These are phyloP conservation scores for Azolla pinnata DNA, from an alignment of 75 land plant species.

Conservation along the genomic window DNA sequence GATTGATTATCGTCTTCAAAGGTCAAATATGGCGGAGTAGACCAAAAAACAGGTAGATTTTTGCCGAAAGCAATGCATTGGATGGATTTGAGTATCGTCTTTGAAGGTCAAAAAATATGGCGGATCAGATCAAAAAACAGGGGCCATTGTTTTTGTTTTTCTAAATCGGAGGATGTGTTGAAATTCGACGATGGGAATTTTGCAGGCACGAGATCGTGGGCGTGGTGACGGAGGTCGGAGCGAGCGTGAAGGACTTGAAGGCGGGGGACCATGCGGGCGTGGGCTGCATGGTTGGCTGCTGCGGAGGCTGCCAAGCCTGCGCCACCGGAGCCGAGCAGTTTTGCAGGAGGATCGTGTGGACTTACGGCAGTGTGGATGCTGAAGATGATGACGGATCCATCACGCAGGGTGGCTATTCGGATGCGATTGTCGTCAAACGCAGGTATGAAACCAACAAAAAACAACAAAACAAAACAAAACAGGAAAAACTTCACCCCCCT, in stretches of 20 bases:
- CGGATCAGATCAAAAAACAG: no score
- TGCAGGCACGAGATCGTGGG: slow-evolving; percentile 91
- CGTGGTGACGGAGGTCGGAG: slow-evolving; percentile 58
- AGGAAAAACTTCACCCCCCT: not conserved
- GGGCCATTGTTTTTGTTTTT: no score
- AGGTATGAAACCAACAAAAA: slow-evolving; percentile 19
- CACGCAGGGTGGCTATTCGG: slow-evolving; percentile 83
- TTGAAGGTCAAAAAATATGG: no score
- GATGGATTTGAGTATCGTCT: no score
- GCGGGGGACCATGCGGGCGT: slow-evolving; percentile 72
- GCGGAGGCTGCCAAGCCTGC: slow-evolving; percentile 64
- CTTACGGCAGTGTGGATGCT: slow-evolving; percentile 33
- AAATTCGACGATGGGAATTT: not conserved
- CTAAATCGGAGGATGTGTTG: no score
- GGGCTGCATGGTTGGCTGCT: slow-evolving; percentile 57
- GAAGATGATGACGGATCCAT: slow-evolving; percentile 64
- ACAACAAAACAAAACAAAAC: not conserved
- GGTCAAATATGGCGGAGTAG: no score
- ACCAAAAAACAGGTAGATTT: no score
- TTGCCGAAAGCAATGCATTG: no score
- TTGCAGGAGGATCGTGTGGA: slow-evolving; percentile 31
- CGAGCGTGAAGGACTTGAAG: slow-evolving; percentile 47
- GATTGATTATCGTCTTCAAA: no score
- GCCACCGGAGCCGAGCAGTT: slow-evolving; percentile 30
- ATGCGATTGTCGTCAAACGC: slow-evolving; percentile 50